Evolutionary conservation across 768 basidiomycete species (phyloP).

Genomic region (Boletus sensibilis): DNA sequence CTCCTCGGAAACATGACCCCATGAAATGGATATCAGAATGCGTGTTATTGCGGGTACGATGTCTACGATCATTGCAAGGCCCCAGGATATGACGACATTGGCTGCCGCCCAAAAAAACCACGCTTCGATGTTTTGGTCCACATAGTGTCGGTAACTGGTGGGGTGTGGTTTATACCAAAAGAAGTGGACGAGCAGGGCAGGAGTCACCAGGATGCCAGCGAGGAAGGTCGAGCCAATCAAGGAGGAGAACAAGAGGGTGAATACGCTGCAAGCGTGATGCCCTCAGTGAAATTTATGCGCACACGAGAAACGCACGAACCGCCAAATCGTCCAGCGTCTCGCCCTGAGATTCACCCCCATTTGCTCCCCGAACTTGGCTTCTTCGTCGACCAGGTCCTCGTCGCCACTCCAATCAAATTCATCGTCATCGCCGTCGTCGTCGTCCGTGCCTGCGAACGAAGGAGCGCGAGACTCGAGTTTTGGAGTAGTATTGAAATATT

Average conservation of each 20-base stretch:
- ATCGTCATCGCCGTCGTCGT: constrained; percentile 52
- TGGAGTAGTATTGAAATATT: constrained; percentile 27
- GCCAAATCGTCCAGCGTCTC: constrained; percentile 51
- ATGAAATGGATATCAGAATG: constrained; percentile 53
- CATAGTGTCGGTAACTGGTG: constrained; percentile 53
- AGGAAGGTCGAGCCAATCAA: constrained; percentile 70
- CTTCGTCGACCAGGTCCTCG: constrained; percentile 70
- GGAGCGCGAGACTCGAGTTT: constrained; percentile 38
- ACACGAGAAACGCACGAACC: constrained; percentile 39
- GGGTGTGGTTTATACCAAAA: constrained; percentile 67
- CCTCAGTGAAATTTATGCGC: neutral
- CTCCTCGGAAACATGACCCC: constrained; percentile 75
- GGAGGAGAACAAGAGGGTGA: constrained; percentile 66
- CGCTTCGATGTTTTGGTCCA: constrained; percentile 65
- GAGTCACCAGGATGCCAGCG: constrained; percentile 57
- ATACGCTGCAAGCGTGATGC: constrained; percentile 39
- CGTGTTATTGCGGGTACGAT: constrained; percentile 57
- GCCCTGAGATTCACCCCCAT: constrained; percentile 50
- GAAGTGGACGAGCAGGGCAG: constrained; percentile 64
- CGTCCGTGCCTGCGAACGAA: constrained; percentile 55
- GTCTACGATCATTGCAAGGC: constrained; percentile 69
- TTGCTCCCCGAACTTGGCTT: constrained; percentile 60
- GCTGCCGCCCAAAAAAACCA: constrained; percentile 84
- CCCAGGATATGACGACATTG: constrained; percentile 78
- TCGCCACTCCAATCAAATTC: constrained; percentile 81